phyloP scores from a whole-genome alignment of 1,284 basidiomycete species.

The Cystobasidium sp. region DNA sequence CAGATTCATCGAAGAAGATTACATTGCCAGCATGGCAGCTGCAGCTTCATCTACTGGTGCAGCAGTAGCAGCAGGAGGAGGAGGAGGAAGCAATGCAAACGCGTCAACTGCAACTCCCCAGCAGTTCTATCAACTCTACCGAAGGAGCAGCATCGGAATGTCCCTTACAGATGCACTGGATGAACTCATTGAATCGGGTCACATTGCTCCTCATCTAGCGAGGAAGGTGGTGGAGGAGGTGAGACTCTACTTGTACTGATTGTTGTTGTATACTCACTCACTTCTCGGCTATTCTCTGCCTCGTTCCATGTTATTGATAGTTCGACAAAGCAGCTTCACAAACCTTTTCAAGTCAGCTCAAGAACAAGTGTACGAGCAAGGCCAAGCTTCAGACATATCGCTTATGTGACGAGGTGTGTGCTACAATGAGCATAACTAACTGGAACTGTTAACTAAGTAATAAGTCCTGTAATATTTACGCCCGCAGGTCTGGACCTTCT shows the following conservation, averaged over 20 bases:
- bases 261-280: neutral
- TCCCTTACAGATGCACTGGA: slow-evolving; percentile 98
- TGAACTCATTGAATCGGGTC: slow-evolving; percentile 94
- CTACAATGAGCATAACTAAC: neutral
- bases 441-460: no score
- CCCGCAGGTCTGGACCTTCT: slow-evolving; percentile 93
- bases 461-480: no score
- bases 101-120: slow-evolving; percentile 12
- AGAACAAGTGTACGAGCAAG: slow-evolving; percentile 88
- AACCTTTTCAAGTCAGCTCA: slow-evolving; percentile 85
- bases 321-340: slow-evolving; percentile 94
- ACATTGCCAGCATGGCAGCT: slow-evolving; percentile 1
- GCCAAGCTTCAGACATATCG: slow-evolving; percentile 89
- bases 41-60: no score
- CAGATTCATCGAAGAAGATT: neutral
- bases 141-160: slow-evolving; percentile 78
- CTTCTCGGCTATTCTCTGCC: no score
- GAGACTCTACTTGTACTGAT: slow-evolving; percentile 48
- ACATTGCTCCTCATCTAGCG: slow-evolving; percentile 95
- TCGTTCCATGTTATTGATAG: slow-evolving; percentile 60
- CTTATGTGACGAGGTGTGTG: slow-evolving; percentile 76
- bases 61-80: neutral
- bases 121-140: slow-evolving; percentile 47
- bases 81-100: neutral
- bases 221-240: slow-evolving; percentile 98